These are phyloP conservation scores for Phytophthora sansomeana DNA, from an alignment of 352 stramenopile genomes.

Conservation along the genomic window DNA sequence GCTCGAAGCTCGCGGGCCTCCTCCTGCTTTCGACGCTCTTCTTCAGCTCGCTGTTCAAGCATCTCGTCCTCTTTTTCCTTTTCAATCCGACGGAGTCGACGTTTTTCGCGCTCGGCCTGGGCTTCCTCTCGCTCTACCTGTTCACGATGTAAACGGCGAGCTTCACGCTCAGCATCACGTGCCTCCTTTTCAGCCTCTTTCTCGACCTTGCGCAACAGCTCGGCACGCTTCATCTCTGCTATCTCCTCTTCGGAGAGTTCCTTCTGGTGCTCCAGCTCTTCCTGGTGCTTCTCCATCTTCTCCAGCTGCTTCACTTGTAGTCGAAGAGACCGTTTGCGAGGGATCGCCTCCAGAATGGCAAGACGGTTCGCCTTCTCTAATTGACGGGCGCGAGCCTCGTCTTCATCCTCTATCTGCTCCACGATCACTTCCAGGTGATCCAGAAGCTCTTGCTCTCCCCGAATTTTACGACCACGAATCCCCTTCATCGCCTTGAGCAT, in stretches of 20 bases:
- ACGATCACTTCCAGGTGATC: conserved; percentile 84
- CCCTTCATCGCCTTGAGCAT: conserved; percentile 68
- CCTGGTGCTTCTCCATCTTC: conserved; percentile 76
- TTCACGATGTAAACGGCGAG: conserved; percentile 55
- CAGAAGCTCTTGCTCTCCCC: conserved; percentile 77
- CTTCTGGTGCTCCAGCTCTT: conserved; percentile 62
- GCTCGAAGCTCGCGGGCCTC: conserved; percentile 61
- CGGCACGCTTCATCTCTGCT: conserved; percentile 70
- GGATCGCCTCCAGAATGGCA: conserved; percentile 86
- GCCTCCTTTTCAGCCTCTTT: conserved; percentile 64
- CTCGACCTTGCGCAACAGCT: conserved; percentile 77
- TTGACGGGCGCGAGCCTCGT: conserved; percentile 52
- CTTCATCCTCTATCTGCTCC: conserved; percentile 81
- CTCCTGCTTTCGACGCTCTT: conserved; percentile 56
- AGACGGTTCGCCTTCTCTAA: conserved; percentile 79
- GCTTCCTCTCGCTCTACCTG: conserved; percentile 66
- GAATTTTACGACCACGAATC: conserved; percentile 70
- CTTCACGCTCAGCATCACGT: conserved; percentile 62
- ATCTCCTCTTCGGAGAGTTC: conserved; percentile 70
- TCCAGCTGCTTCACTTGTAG: conserved; percentile 89
- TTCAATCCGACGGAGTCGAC: conserved; percentile 66
- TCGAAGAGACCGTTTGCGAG: conserved; percentile 81
- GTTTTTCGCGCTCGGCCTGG: conserved; percentile 58
- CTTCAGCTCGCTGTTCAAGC: conserved; percentile 45
- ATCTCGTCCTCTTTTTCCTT: conserved; percentile 66